Evolutionary conservation across 495 filamentous ascomycete genomes (phyloP), one percentile per base, ranked within the genome.

Genomic region (Penicillium soppii): DNA sequence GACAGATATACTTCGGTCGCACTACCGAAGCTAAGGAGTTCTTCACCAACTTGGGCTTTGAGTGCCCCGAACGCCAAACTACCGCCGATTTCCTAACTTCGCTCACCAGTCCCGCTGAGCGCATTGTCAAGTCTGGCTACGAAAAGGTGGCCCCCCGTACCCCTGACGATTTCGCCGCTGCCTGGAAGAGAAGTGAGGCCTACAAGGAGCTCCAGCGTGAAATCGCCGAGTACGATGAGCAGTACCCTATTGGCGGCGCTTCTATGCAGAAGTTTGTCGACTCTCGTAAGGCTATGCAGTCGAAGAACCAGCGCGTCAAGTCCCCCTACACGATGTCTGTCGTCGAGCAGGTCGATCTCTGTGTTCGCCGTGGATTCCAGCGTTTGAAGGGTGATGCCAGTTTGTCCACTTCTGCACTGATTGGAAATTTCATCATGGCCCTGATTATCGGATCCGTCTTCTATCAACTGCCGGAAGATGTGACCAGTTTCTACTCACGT

Each of bases 381-480:
- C 74, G 78, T 33, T 72, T 97, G 3, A 77, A 71, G 43, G 88
- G 87, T 33, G 92, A 97, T 61, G 82, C 87, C 29, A 89, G 80
- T 65, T 72, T 95, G 57, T 88, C 87, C 2, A 50, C 95, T 19
- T 82, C 82, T 5, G 75, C 83, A 37, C 73, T 95, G n/a, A 80
- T 96, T 54, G 89, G 85, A 43, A 94, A 96, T 63, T 77, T 82
- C 47, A 72, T 84, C 56, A 88, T 95, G 83, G 80, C 90, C 30
- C 75, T 97, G 46, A 87, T 97, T 63, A 85, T 97, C 63, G 84
- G 87, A 40, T 89, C 83, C 62, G 88, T 97, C 46, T 97, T 96
- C 74, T 96, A 83, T 72, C 87, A 95, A 54, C 65, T 96, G 16
- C 62, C 79, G 21, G 65, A 61, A 1, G 74, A 75, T 25, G 90